Evolutionary conservation across 179 eudicot genomes (phyloP).

Genomic region (Gypsophila paniculata): DNA sequence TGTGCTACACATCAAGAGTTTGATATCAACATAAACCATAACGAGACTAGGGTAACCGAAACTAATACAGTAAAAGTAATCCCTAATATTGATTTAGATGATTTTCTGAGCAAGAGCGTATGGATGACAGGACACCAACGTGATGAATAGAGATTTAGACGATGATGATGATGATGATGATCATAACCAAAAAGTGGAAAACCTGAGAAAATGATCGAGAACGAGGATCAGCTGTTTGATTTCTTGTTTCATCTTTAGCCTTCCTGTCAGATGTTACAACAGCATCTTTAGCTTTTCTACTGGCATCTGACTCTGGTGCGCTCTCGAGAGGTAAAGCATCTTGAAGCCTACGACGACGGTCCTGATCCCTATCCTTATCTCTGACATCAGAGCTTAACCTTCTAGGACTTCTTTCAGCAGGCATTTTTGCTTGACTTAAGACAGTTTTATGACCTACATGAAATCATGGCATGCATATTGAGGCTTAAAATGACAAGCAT

Average conservation of each 20-base stretch:
- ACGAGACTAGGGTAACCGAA: no score
- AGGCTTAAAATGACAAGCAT: neutral
- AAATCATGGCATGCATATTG: neutral
- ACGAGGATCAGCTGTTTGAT: constrained; percentile 32
- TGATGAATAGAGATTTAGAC: neutral
- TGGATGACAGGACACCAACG: neutral
- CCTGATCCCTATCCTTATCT: constrained; percentile 47
- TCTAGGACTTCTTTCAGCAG: constrained; percentile 47
- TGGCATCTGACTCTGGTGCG: constrained; percentile 29
- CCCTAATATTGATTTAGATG: no score
- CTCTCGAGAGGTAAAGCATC: constrained; percentile 61
- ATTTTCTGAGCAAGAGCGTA: neutral
- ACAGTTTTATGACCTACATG: neutral
- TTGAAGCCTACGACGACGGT: constrained; percentile 46
- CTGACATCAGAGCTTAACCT: constrained; percentile 33
- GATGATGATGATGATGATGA: no score
- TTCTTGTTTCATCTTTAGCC: constrained; percentile 33
- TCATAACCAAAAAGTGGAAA: neutral
- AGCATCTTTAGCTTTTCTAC: constrained; percentile 32
- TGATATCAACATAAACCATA: neutral
- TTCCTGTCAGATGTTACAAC: constrained; percentile 36
- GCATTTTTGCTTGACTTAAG: constrained; percentile 17
- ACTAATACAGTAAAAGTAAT: no score
- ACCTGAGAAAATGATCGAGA: constrained; percentile 58
- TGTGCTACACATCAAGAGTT: neutral